phyloP scores from a whole-genome alignment of 2,329 filamentous ascomycete species.

The Exophiala spinifera region DNA sequence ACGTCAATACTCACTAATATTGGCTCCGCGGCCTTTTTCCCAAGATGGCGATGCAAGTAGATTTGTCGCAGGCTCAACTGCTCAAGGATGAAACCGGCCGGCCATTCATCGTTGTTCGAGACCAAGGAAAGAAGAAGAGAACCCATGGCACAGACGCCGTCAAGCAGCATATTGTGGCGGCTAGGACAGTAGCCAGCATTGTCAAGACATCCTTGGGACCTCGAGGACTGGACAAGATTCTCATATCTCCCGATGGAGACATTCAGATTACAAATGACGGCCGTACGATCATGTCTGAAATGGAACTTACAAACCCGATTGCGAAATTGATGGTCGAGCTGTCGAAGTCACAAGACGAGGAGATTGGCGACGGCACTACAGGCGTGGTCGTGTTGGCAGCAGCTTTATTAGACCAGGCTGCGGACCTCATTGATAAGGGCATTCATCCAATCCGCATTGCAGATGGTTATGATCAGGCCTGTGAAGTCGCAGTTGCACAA shows the following conservation, averaged over 20 bases:
- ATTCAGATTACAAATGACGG: conserved; percentile 99
- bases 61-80: conserved; percentile 55
- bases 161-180: conserved; percentile 96
- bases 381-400: conserved; percentile 95
- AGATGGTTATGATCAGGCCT: conserved; percentile 95
- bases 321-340: conserved; percentile 95
- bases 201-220: conserved; percentile 96
- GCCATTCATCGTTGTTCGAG: conserved; percentile 96
- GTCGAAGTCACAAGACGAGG: conserved; percentile 97
- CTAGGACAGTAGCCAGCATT: conserved; percentile 92
- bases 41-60: conserved; percentile 27
- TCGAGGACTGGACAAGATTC: conserved; percentile 95
- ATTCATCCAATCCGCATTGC: conserved; percentile 99
- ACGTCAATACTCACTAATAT: neutral
- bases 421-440: conserved; percentile 98
- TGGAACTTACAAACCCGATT: conserved; percentile 98
- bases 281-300: conserved; percentile 90
- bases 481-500: conserved; percentile 90
- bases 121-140: conserved; percentile 97
- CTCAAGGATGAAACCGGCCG: conserved; percentile 97
- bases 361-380: conserved; percentile 97
- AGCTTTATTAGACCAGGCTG: conserved; percentile 90
- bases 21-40: neutral
- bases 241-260: conserved; percentile 97
- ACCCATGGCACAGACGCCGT: conserved; percentile 95